Evolutionary conservation across 345 rosid species (phyloP), one percentile per base, ranked within the genome.

Genomic region (Punica granatum): DNA sequence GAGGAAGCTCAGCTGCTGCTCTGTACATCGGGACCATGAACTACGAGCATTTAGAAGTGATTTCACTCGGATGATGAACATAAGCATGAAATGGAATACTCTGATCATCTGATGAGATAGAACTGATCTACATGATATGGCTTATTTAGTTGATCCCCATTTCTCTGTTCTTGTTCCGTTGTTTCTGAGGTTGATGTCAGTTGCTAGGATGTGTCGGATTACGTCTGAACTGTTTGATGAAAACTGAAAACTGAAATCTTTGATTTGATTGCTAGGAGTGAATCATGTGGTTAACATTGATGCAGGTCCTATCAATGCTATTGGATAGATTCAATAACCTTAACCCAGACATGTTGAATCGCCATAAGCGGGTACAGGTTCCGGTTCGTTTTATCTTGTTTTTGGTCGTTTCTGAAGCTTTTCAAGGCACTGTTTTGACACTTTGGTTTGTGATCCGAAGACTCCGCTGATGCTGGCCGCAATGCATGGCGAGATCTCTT

Each of bases 401-500:
- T 41, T 16, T 42, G 63, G 23, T 46, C 39, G 3, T 63, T 37
- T 63, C 26, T 19, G 11, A 8, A 18, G 21, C 16, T 37, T 39
- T 37, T 37, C 31, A 63, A 35, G 13, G 4, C 1, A 35, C 26
- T 33, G 23, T 61, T 21, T 33, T 69, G 43, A 31, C 49, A 65
- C 44, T 31, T 6, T 36, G 48, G 33, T 15, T 67, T 48, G 14
- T n/a, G 19, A 43, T 60, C 60, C 59, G 70, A 68, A 95, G 99
- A 88, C 98, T 70, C 99, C 99, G 8, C 88, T 95, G 64, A 95
- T 92, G 99, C 72, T 95, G 65, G 98, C 99, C 64, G 98, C 98
- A 69, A 90, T 95, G 97, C 84, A 88, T 71, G 99, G 99, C 34
- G 90, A 83, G 78, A 87, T 87, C 74, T 68, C 78, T 30, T 95